phyloP scores from a whole-genome alignment of 73 alveolate genomes.

The Paramecium primaurelia region DNA sequence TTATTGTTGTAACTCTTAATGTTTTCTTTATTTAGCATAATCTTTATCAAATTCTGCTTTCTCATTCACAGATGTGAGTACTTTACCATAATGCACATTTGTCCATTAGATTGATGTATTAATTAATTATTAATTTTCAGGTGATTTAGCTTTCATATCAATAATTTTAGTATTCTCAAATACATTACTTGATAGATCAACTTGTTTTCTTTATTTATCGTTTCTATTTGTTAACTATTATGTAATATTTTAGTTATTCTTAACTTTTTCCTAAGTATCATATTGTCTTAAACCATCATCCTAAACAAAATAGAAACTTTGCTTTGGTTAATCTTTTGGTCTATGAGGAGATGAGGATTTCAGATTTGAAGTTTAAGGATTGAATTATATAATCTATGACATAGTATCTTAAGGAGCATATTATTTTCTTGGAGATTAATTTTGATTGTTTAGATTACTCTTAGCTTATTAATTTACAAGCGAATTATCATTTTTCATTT shows the following conservation, averaged over 20 bases:
- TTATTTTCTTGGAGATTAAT: background rate
- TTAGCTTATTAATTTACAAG: background rate
- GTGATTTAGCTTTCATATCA: background rate
- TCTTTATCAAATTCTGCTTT: background rate
- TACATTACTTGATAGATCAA: background rate
- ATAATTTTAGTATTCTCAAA: background rate
- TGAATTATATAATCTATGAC: background rate
- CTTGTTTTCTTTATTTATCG: background rate
- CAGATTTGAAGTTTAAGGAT: background rate
- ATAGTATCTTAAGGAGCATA: background rate
- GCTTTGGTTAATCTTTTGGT: background rate
- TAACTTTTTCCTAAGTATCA: background rate
- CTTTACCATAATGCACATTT: conserved; percentile 23
- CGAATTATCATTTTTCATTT: background rate
- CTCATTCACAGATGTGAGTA: background rate
- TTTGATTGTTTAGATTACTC: background rate
- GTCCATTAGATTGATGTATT: conserved; percentile 18
- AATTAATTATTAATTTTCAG: background rate
- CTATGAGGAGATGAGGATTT: background rate
- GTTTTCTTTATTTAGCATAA: background rate
- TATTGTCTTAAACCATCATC: background rate
- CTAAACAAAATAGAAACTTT: background rate
- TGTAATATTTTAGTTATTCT: background rate
- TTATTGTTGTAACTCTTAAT: background rate
- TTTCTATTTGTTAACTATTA: background rate